Conservation (phyloP, 257 asterid species). For the Solanum chmielewskii region DNA sequence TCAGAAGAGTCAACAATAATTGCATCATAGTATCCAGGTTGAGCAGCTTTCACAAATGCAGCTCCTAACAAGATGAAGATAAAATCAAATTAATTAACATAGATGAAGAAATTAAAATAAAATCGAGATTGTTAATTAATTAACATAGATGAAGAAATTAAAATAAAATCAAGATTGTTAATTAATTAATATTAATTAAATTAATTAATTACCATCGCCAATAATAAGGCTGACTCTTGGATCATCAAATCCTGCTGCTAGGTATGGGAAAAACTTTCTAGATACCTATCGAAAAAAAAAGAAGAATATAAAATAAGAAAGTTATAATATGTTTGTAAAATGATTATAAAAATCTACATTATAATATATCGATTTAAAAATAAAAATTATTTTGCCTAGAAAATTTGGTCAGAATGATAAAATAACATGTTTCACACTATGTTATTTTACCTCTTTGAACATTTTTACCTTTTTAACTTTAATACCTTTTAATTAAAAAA, state of each 20-base stretch:
- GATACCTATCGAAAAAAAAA: neutral
- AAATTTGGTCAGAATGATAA: no score
- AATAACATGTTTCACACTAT: no score
- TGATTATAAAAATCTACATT: neutral
- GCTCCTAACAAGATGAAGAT: neutral
- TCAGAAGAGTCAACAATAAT: conserved; percentile 9
- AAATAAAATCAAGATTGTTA: neutral
- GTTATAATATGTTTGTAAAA: neutral
- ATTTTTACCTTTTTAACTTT: no score
- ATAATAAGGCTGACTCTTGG: conserved; percentile 5
- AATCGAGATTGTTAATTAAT: neutral
- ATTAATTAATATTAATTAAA: neutral
- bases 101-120: neutral
- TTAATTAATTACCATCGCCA: conserved; percentile 1
- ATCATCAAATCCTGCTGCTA: conserved; percentile 1
- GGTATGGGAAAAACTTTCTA: conserved; percentile 2
- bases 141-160: neutral
- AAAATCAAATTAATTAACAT: neutral
- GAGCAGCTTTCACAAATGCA: conserved; percentile 5
- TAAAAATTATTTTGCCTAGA: no score
- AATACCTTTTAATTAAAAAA: no score
- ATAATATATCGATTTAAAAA: neutral
- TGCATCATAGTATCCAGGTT: conserved; percentile 7
- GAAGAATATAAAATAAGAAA: neutral
- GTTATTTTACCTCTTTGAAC: no score